Evolutionary conservation across 495 filamentous ascomycete genomes (phyloP).

Genomic region (Annulohypoxylon nitens): DNA sequence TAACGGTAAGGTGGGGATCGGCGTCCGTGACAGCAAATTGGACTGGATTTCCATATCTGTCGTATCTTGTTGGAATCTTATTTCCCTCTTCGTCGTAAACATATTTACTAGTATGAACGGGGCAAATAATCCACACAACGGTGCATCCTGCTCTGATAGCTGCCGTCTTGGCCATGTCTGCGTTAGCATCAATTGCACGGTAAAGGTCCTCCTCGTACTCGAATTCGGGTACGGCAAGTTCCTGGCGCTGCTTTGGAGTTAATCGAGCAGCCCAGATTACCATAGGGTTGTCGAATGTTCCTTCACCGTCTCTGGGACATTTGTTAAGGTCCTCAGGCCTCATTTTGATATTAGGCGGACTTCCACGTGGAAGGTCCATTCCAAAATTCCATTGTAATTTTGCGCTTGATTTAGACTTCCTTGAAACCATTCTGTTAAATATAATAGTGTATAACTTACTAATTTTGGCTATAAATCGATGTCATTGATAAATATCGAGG

Average conservation of each 20-base stretch:
- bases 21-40: slow-evolving; percentile 21
- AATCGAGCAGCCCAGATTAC: slow-evolving; percentile 34
- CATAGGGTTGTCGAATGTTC: slow-evolving; percentile 29
- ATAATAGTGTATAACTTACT: neutral
- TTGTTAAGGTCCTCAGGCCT: neutral
- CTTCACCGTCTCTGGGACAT: slow-evolving; percentile 28
- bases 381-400: slow-evolving; percentile 27
- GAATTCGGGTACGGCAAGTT: slow-evolving; percentile 30
- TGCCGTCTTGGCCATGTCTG: slow-evolving; percentile 38
- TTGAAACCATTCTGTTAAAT: neutral
- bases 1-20: slow-evolving; percentile 36
- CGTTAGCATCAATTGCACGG: slow-evolving; percentile 33
- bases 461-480: neutral
- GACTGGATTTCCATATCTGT: slow-evolving; percentile 11
- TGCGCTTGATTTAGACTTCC: neutral
- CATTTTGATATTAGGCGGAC: slow-evolving; percentile 5
- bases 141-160: slow-evolving; percentile 28
- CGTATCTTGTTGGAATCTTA: too few relatives aligned
- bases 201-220: slow-evolving; percentile 32
- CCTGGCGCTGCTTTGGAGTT: neutral
- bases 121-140: slow-evolving; percentile 39
- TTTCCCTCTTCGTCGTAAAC: too few relatives aligned
- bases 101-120: slow-evolving; percentile 32
- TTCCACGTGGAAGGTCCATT: slow-evolving; percentile 25
- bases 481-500: neutral